Evolutionary conservation across 768 basidiomycete genomes (phyloP), one percentile per base, ranked within the genome.

Genomic region (Exsudoporus frostii): DNA sequence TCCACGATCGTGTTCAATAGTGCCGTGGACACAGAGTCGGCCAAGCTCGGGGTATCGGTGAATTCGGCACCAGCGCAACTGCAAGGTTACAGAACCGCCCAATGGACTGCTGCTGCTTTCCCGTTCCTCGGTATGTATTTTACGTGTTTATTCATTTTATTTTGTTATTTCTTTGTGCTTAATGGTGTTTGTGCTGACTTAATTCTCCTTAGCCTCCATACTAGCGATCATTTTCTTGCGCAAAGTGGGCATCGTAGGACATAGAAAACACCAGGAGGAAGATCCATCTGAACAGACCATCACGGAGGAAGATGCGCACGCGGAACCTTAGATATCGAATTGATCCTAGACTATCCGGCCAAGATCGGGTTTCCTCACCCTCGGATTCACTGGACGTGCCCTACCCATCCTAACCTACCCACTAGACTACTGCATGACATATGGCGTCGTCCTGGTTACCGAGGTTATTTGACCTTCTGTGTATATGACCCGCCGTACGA

Each of bases 1-100:
- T 78, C 82, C 8, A 90, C 88, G 1, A 84, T 90, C 29, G 84
- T 88, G 34, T 87, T 81, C 67, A 78, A 90, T 58, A 68, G 75
- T 2, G 77, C 81, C n/a, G 69, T 78, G 13, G 50, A 54, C 5
- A 54, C 68, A 13, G 61, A 73, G 27, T 67, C 76, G 14, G 53
- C 56, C 29, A 57, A 45, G 53, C 51, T 64, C 38, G 76, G 71
- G 32, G 71, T 77, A 11, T 42, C 55, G 22, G 39, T 73, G 43
- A 57, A 72, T 50, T 50, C 58, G 22, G 25, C 57, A 17, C 34
- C 62, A 0, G 75, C 79, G 4, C 70, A 76, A 50, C 68, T 88
- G n/a, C 45, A 58, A 17, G 81, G 80, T 30, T 91, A 88, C 64
- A 71, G 73, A 32, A 76, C 79, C 19, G 86, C 86, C 3, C 78